phyloP scores from a whole-genome alignment of 352 stramenopile genomes.

The Phytophthora macrochlamydospora region DNA sequence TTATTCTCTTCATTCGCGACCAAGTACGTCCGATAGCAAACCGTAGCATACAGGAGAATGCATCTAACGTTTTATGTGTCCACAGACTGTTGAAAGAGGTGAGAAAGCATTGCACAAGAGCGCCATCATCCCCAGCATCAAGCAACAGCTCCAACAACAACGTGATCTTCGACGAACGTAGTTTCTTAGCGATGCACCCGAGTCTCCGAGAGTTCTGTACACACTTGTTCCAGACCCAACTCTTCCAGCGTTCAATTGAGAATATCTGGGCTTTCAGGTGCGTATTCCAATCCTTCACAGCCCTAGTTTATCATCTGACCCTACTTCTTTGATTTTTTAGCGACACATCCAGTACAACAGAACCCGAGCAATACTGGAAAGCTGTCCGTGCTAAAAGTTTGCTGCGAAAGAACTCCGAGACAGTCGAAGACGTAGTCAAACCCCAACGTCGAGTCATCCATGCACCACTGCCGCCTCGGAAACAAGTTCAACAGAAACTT shows the following conservation, averaged over 20 bases:
- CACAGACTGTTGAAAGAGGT: constrained; percentile 68
- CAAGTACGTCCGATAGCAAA: constrained; percentile 29
- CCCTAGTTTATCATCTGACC: constrained; percentile 9
- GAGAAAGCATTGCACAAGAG: constrained; percentile 56
- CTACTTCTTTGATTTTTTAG: constrained; percentile 11
- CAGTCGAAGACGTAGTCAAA: constrained; percentile 39
- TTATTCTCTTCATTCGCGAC: constrained; percentile 59
- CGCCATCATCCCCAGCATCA: constrained; percentile 6
- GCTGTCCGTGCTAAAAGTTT: constrained; percentile 48
- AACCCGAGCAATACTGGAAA: constrained; percentile 55
- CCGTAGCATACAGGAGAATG: neutral
- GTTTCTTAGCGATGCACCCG: constrained; percentile 61
- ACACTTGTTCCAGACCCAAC: constrained; percentile 75
- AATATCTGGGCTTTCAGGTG: constrained; percentile 30
- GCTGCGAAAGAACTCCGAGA: constrained; percentile 47
- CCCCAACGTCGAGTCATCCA: constrained; percentile 34
- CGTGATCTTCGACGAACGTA: constrained; percentile 57
- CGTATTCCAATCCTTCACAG: no score
- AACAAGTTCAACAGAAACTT: neutral
- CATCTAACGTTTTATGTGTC: neutral
- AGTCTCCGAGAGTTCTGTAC: constrained; percentile 66
- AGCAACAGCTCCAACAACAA: constrained; percentile 2
- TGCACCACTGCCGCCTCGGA: constrained; percentile 31
- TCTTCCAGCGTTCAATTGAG: constrained; percentile 77
- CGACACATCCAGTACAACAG: constrained; percentile 18